Evolutionary conservation across 1,139 yeast species (phyloP), one percentile per base, ranked within the genome.

Genomic region (Entelexis sorbosivorans): DNA sequence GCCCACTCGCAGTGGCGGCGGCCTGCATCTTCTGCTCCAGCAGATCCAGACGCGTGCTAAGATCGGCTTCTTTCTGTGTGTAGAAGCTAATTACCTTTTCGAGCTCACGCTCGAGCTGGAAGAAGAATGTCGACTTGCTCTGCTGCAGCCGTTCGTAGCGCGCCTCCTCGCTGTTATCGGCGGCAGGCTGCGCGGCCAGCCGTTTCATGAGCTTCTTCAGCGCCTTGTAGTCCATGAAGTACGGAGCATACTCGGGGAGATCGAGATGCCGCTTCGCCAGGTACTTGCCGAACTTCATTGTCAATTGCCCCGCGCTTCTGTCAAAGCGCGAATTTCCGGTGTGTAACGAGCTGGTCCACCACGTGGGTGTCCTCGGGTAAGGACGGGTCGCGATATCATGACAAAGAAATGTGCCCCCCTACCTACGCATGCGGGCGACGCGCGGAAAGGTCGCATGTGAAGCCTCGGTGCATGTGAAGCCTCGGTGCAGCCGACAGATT

Each of bases 51-150:
- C 91, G 78, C 51, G 87, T 74, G 56, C 84, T 79, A 60, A 71
- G 65, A 63, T 88, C 94, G 4, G 94, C 81, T 66, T 91, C 97
- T 64, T 88, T 89, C 63, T 86, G 95, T 45, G 88, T 70, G 64
- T 91, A 91, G 64, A 87, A 89, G 17, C 80, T 75, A 65, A 93
- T 91, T 52, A 91, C 97, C 64, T 89, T 91, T 61, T 91, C 98
- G 59, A 91, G 73, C 64, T 91, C 98, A 61, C 98, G 78, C 64
- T 91, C 98, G 29, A 91, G 75, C 59, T 86, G 77, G 70, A 91
- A 91, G 71, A 91, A 91, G 66, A 91, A 91, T 2, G 94, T 81
- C 2, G 96, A 93, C 67, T 87, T 89, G 69, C 87, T 89, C 59
- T 86, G 95, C 62, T 88, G 93, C 39, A 91, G 71, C 2, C 84